Conservation (phyloP, 1,284 basidiomycete species). For the Termitomyces sp. region DNA sequence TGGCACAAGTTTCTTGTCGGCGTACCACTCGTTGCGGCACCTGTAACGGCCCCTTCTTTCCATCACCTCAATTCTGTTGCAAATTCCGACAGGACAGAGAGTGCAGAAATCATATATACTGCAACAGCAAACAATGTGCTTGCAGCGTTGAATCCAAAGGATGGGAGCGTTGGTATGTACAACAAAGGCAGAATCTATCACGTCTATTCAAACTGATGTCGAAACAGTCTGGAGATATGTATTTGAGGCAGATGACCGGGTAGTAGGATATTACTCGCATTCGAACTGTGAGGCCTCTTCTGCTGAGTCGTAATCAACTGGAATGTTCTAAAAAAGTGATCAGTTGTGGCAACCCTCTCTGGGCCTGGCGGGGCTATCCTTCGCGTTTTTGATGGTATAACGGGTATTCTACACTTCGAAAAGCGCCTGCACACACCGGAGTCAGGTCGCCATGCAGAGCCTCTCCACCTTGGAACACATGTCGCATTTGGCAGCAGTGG, state of each 20-base stretch:
- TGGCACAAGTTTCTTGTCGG: constrained; percentile 81
- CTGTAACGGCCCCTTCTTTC: constrained; percentile 52
- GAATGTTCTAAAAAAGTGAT: neutral
- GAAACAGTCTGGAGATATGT: constrained; percentile 76
- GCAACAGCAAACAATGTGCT: constrained; percentile 77
- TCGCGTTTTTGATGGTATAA: constrained; percentile 63
- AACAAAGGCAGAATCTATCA: constrained; percentile 1
- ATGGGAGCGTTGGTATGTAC: constrained; percentile 69
- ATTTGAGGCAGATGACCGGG: constrained; percentile 61
- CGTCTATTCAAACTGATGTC: constrained; percentile 1
- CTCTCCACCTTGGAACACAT: constrained; percentile 36
- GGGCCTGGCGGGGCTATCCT: constrained; percentile 69
- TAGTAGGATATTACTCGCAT: constrained; percentile 65
- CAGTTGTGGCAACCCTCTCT: constrained; percentile 72
- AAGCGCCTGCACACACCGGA: constrained; percentile 48
- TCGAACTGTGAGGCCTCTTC: constrained; percentile 47
- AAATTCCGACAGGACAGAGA: constrained; percentile 23
- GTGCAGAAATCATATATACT: constrained; percentile 46
- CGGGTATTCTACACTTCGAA: constrained; percentile 72
- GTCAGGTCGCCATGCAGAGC: constrained; percentile 45
- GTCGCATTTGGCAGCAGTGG: constrained; percentile 30
- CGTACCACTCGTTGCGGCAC: constrained; percentile 50
- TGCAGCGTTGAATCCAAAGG: constrained; percentile 66
- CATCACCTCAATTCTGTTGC: constrained; percentile 24
- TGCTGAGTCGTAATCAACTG: neutral